Evolutionary conservation across 2,329 filamentous ascomycete genomes (phyloP).

Genomic region (Dendrostoma leiphaemia): DNA sequence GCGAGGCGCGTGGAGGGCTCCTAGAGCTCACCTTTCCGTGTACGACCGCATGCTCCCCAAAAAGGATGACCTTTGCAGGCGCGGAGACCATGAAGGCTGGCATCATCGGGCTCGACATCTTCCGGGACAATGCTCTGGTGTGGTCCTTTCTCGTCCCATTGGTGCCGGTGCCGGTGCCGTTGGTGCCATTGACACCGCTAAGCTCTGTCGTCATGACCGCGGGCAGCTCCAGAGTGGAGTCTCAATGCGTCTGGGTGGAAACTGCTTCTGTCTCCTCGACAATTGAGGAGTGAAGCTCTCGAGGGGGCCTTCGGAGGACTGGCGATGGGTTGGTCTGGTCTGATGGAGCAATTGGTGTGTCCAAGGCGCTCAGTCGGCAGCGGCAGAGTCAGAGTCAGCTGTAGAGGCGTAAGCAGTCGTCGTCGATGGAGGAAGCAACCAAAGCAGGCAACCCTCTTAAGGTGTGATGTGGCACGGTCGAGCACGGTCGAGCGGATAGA

Average conservation of each 20-base stretch:
- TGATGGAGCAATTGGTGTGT: neutral
- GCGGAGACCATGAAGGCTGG: conserved; percentile 97
- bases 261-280: too few relatives aligned
- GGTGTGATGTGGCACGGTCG: too few relatives aligned
- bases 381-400: too few relatives aligned
- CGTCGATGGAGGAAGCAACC: neutral
- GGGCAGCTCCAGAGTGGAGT: neutral
- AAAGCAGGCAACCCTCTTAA: too few relatives aligned
- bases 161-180: conserved; percentile 20
- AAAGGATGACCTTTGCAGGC: conserved; percentile 96
- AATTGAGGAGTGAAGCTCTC: too few relatives aligned
- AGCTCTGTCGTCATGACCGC: neutral
- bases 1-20: neutral
- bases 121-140: conserved; percentile 46
- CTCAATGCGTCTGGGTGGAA: neutral
- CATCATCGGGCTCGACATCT: conserved; percentile 65
- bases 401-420: too few relatives aligned
- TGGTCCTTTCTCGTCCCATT: conserved; percentile 26
- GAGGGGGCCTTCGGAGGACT: too few relatives aligned
- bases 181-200: conserved; percentile 26
- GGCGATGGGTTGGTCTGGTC: neutral
- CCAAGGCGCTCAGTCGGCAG: neutral
- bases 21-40: conserved; percentile 72
- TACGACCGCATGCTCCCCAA: conserved; percentile 97
- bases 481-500: too few relatives aligned